Evolutionary conservation across 306 rosid genomes (phyloP).

Genomic region (Acacia crassicarpa): DNA sequence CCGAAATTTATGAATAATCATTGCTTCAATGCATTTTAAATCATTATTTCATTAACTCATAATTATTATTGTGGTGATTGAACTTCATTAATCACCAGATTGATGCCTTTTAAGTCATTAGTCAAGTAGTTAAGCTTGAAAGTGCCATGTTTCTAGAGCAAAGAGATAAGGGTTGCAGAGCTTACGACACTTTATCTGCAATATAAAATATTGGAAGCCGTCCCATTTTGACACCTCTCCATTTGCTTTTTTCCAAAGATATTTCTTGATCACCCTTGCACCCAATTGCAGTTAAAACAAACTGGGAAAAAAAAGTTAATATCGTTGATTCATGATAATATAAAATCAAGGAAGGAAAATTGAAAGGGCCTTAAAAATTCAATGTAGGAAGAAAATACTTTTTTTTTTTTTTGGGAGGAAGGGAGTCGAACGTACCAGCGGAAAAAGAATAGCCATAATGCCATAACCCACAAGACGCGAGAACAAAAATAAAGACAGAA

Average conservation of each 20-base stretch:
- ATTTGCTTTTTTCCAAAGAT: slow-evolving; percentile 50
- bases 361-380: not conserved
- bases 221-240: slow-evolving; percentile 67
- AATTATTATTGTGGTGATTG: not conserved
- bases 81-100: slow-evolving; percentile 4
- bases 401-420: not conserved
- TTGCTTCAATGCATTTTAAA: not conserved
- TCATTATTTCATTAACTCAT: slow-evolving; percentile 22
- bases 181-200: slow-evolving; percentile 83
- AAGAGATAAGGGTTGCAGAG: slow-evolving; percentile 28
- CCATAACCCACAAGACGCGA: slow-evolving; percentile 92
- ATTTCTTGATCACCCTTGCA: slow-evolving; percentile 79
- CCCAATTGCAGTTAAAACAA: slow-evolving; percentile 86
- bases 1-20: slow-evolving; percentile 10
- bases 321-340: slow-evolving; percentile 12
- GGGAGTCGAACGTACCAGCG: slow-evolving; percentile 54
- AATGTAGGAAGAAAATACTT: not conserved
- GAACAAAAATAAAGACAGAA: slow-evolving; percentile 73
- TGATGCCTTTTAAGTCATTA: slow-evolving; percentile 17
- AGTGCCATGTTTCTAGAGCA: slow-evolving; percentile 23
- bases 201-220: slow-evolving; percentile 79
- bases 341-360: slow-evolving; percentile 20
- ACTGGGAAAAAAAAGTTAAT: slow-evolving; percentile 50
- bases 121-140: slow-evolving; percentile 15
- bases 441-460: slow-evolving; percentile 83